These are phyloP conservation scores for Glomus cerebriforme DNA, from an alignment of 192 early-diverging fungal genomes.

Conservation along the genomic window DNA sequence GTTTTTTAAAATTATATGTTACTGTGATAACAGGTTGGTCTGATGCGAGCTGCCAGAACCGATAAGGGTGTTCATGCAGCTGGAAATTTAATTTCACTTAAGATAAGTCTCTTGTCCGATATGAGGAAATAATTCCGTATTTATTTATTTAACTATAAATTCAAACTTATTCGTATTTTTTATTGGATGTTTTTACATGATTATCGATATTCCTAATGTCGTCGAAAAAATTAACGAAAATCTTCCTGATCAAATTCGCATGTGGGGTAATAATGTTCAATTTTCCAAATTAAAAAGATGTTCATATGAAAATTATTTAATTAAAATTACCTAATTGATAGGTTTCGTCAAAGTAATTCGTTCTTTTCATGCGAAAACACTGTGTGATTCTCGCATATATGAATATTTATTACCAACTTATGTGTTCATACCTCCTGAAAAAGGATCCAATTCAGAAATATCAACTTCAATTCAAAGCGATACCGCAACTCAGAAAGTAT, in stretches of 20 bases:
- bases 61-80: slow-evolving; percentile 99
- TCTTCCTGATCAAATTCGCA: slow-evolving; percentile 88
- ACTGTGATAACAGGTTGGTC: slow-evolving; percentile 57
- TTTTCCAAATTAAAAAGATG: slow-evolving; percentile 2
- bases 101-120: slow-evolving; percentile 40
- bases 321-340: slow-evolving; percentile 30
- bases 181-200: slow-evolving; percentile 50
- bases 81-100: slow-evolving; percentile 91
- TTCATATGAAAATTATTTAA: neutral
- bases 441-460: neutral
- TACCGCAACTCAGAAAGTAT: neutral
- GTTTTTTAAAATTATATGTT: neutral
- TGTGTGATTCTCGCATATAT: slow-evolving; percentile 93
- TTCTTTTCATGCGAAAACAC: slow-evolving; percentile 89
- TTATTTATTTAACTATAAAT: neutral
- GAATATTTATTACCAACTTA: slow-evolving; percentile 97
- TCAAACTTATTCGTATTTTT: neutral
- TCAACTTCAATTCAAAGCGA: slow-evolving; percentile 13
- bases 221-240: slow-evolving; percentile 77
- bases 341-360: slow-evolving; percentile 67
- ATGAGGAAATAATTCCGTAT: neutral
- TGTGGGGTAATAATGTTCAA: slow-evolving; percentile 65
- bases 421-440: slow-evolving; percentile 60
- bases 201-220: slow-evolving; percentile 70
- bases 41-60: slow-evolving; percentile 91